These are phyloP conservation scores for Wickerhamiella sorbophila DNA, from an alignment of 805 yeast genomes.

Conservation along the genomic window DNA sequence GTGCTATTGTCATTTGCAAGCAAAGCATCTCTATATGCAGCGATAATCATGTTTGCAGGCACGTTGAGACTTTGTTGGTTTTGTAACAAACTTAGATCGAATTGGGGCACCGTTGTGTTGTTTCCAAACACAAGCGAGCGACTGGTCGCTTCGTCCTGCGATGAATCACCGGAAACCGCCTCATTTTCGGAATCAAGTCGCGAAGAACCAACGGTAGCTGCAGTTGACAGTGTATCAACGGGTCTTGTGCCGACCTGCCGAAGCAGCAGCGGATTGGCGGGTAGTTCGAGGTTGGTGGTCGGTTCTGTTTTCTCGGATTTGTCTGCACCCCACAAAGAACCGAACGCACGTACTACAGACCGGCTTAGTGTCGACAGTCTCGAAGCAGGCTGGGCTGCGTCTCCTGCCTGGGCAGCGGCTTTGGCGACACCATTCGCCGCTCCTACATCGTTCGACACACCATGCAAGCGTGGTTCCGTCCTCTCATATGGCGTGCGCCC, in stretches of 20 bases:
- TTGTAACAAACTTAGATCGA: neutral
- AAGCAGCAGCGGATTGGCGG: neutral
- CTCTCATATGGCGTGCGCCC: constrained; percentile 2
- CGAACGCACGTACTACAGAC: constrained; percentile 1
- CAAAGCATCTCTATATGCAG: constrained; percentile 10
- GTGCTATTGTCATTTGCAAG: neutral
- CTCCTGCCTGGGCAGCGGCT: neutral
- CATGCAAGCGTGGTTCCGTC: neutral
- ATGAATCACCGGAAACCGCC: neutral
- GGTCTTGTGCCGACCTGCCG: neutral
- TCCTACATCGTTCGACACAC: neutral
- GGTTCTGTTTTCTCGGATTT: neutral
- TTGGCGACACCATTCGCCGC: neutral
- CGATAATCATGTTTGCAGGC: constrained; percentile 7
- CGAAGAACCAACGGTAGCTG: neutral
- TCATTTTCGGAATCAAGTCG: neutral
- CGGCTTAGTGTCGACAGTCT: neutral
- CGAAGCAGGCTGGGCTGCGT: neutral
- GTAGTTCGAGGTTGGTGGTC: neutral
- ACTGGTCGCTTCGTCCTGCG: neutral
- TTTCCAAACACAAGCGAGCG: neutral
- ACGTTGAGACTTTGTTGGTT: neutral
- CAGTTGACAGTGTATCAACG: neutral
- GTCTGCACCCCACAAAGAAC: neutral
- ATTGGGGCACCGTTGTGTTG: neutral